Conservation (phyloP, 31 red algal genomes). For the Endocladia muricata region DNA sequence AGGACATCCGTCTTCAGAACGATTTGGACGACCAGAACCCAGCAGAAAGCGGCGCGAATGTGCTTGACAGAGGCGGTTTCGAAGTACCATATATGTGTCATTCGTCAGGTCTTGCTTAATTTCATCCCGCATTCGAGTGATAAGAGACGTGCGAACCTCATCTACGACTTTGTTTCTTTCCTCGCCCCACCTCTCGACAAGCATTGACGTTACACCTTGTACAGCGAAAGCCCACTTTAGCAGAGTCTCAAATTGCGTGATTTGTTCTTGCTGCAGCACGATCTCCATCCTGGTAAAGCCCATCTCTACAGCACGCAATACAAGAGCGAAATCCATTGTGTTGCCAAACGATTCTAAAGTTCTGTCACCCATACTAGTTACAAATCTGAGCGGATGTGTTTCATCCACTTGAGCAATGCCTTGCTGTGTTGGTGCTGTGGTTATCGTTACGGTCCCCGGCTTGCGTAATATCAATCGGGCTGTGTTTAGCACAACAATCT, state of each 20-base stretch:
- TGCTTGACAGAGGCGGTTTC: conserved; percentile 38
- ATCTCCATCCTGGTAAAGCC: conserved; percentile 60
- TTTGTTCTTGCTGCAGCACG: conserved; percentile 34
- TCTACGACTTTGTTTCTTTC: conserved; percentile 31
- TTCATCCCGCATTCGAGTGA: conserved; percentile 36
- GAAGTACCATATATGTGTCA: conserved; percentile 41
- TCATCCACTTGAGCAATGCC: conserved; percentile 70
- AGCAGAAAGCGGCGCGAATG: conserved; percentile 62
- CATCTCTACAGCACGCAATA: conserved; percentile 48
- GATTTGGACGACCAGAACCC: conserved; percentile 43
- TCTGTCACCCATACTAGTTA: conserved; percentile 40
- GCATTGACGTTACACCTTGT: conserved; percentile 17
- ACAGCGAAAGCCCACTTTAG: conserved; percentile 41
- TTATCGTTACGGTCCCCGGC: conserved; percentile 47
- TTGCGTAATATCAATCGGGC: conserved; percentile 44
- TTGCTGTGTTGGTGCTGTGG: conserved; percentile 48
- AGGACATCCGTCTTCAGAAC: conserved; percentile 41
- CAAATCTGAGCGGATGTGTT: conserved; percentile 61
- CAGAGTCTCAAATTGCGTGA: conserved; percentile 11
- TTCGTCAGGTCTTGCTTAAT: conserved; percentile 30
- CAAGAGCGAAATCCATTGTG: conserved; percentile 49
- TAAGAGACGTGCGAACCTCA: conserved; percentile 43
- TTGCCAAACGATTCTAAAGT: conserved; percentile 43
- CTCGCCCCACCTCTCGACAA: conserved; percentile 56
- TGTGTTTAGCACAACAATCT: conserved; percentile 49